These are phyloP conservation scores for Pythium vanterpoolii DNA, from an alignment of 352 stramenopile species.

Conservation along the genomic window DNA sequence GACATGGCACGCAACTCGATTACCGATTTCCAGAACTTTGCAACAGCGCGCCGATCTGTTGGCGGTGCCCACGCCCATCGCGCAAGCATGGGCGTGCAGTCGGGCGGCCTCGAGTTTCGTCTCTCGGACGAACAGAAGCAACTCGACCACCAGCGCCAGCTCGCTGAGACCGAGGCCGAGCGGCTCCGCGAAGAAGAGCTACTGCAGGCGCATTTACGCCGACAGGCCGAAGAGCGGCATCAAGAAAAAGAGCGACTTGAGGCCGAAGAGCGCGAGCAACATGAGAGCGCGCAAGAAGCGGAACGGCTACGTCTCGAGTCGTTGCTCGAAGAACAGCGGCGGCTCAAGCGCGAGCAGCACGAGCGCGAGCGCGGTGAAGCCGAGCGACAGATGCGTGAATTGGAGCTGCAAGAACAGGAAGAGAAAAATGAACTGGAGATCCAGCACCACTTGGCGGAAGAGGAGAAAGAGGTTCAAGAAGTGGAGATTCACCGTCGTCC, in stretches of 20 bases:
- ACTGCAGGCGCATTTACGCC: constrained; percentile 15
- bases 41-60: constrained; percentile 36
- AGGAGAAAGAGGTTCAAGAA: no score
- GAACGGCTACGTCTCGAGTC: constrained; percentile 20
- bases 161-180: constrained; percentile 18
- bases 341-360: constrained; percentile 69
- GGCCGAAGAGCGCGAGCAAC: not conserved
- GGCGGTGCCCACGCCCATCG: constrained; percentile 27
- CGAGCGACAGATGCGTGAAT: constrained; percentile 34
- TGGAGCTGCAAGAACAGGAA: constrained; percentile 41
- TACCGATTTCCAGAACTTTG: constrained; percentile 82
- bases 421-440: constrained; percentile 21
- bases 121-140: constrained; percentile 29
- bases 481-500: constrained; percentile 20
- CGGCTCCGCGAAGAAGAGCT: constrained; percentile 22
- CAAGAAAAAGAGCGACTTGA: constrained; percentile 9
- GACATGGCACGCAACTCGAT: constrained; percentile 31
- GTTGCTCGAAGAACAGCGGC: constrained; percentile 56
- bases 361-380: constrained; percentile 48
- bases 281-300: constrained; percentile 5
- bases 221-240: constrained; percentile 17
- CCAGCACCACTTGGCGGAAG: constrained; percentile 26
- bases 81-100: constrained; percentile 34
- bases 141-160: constrained; percentile 9
- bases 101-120: constrained; percentile 26